A percentile compares a stretch with the other conserved stretches of the same genome.
phyloP scores from a whole-genome alignment of 768 basidiomycete species.

The Favolaschia claudopus region DNA sequence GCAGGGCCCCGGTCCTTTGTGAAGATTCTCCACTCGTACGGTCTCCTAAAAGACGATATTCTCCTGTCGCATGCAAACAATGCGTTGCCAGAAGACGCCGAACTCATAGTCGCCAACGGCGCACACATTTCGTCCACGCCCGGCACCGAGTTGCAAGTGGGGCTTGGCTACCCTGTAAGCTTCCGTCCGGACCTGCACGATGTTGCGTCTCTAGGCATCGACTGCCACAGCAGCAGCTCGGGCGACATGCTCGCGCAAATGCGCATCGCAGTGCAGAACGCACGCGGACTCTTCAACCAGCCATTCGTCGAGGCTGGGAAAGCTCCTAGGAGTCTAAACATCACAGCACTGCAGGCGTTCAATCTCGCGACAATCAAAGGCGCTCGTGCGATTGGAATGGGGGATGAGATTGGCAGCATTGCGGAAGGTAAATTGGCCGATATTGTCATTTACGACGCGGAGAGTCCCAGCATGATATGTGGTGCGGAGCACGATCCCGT shows the following conservation, averaged over 20 bases:
- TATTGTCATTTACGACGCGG: conserved; percentile 16
- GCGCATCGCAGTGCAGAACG: conserved; percentile 20
- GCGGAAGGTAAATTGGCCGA: conserved; percentile 20
- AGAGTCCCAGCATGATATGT: conserved; percentile 16
- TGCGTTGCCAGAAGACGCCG: conserved; percentile 9
- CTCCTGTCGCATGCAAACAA: conserved; percentile 20
- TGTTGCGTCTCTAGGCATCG: conserved; percentile 20
- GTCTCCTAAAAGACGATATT: conserved; percentile 18
- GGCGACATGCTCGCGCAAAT: conserved; percentile 25
- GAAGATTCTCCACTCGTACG: conserved; percentile 8
- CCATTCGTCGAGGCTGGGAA: conserved; percentile 3
- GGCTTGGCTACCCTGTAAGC: conserved; percentile 13
- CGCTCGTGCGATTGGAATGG: conserved; percentile 23
- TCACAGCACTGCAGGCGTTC: conserved; percentile 16
- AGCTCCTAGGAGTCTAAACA: neutral
- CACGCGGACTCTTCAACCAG: conserved; percentile 7
- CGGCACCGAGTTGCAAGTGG: conserved; percentile 23
- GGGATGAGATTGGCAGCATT: conserved; percentile 14
- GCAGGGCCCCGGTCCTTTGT: conserved; percentile 12
- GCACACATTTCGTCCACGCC: conserved; percentile 22
- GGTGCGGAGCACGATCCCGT: conserved; percentile 22
- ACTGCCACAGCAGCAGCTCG: conserved; percentile 23
- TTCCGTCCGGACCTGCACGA: conserved; percentile 13
- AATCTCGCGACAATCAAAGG: conserved; percentile 24
- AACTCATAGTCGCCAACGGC: conserved; percentile 1